Percentiles rank a stretch among this genome's conserved stretches.
Evolutionary conservation across 257 asterid species (phyloP).

Genomic region (Scutellaria minor): DNA sequence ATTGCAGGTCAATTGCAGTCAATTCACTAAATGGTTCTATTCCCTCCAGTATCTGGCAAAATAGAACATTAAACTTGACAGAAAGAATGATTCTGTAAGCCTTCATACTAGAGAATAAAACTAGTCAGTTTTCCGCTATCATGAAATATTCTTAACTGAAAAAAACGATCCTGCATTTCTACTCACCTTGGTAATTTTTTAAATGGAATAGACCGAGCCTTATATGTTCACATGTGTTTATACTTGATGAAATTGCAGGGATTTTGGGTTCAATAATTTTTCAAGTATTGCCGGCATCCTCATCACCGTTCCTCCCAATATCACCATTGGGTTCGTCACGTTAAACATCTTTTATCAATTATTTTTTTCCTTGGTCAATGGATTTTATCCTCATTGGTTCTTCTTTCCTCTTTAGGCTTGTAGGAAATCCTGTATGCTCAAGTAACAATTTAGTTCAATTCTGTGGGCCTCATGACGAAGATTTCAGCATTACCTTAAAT

Average conservation of each 20-base stretch:
- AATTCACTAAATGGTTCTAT: slow-evolving; percentile 82
- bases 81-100: slow-evolving; percentile 79
- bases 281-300: slow-evolving; percentile 61
- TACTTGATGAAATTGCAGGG: slow-evolving; percentile 57
- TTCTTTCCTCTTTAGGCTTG: slow-evolving; percentile 58
- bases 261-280: slow-evolving; percentile 65
- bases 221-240: slow-evolving; percentile 17
- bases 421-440: slow-evolving; percentile 79
- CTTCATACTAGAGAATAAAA: slow-evolving; percentile 8
- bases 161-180: not conserved
- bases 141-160: not conserved
- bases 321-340: slow-evolving; percentile 71
- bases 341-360: slow-evolving; percentile 22
- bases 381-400: not conserved
- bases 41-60: slow-evolving; percentile 83
- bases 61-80: slow-evolving; percentile 61
- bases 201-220: not conserved
- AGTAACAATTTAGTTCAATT: slow-evolving; percentile 37
- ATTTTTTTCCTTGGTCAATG: no score
- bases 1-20: slow-evolving; percentile 77
- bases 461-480: slow-evolving; percentile 63
- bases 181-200: not conserved
- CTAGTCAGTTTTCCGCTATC: not conserved
- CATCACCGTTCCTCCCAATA: slow-evolving; percentile 54
- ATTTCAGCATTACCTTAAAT: slow-evolving; percentile 39